Percentiles rank a stretch among this genome's conserved stretches.
Evolutionary conservation across 106 monocot species (phyloP).

Genomic region (Hemerocallis citrina): DNA sequence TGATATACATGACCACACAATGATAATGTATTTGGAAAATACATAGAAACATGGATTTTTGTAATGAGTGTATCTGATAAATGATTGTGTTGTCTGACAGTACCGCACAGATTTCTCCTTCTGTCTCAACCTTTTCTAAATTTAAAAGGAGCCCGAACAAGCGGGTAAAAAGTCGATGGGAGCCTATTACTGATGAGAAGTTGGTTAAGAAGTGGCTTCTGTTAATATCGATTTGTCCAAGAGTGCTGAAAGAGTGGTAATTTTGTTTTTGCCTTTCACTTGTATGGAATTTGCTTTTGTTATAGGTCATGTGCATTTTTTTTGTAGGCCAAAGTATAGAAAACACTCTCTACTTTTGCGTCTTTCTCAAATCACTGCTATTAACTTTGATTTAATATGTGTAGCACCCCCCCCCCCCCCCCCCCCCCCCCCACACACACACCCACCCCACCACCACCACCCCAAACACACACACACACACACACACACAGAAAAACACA

Average conservation of each 20-base stretch:
- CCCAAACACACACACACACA: too few relatives aligned
- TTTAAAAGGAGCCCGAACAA: conserved; percentile 41
- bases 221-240: conserved; percentile 23
- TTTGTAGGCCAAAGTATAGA: too few relatives aligned
- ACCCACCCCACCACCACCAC: too few relatives aligned
- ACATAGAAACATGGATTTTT: too few relatives aligned
- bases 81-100: conserved; percentile 17
- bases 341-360: too few relatives aligned
- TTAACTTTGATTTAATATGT: too few relatives aligned
- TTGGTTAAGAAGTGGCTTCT: conserved; percentile 24
- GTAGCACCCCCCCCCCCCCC: too few relatives aligned
- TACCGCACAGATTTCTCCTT: conserved; percentile 26
- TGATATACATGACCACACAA: too few relatives aligned
- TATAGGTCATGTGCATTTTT: background rate
- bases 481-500: too few relatives aligned
- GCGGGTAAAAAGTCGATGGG: conserved; percentile 92
- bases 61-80: conserved; percentile 2
- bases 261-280: conserved; percentile 2
- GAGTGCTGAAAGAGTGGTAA: conserved; percentile 43
- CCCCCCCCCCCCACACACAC: too few relatives aligned
- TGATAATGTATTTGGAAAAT: too few relatives aligned
- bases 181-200: conserved; percentile 71
- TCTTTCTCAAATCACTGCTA: too few relatives aligned
- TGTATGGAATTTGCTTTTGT: background rate
- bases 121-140: conserved; percentile 25